Percentiles rank a stretch among this genome's conserved stretches.
Conservation (phyloP, 2,329 filamentous ascomycete genomes). For the Nemania sp. region DNA sequence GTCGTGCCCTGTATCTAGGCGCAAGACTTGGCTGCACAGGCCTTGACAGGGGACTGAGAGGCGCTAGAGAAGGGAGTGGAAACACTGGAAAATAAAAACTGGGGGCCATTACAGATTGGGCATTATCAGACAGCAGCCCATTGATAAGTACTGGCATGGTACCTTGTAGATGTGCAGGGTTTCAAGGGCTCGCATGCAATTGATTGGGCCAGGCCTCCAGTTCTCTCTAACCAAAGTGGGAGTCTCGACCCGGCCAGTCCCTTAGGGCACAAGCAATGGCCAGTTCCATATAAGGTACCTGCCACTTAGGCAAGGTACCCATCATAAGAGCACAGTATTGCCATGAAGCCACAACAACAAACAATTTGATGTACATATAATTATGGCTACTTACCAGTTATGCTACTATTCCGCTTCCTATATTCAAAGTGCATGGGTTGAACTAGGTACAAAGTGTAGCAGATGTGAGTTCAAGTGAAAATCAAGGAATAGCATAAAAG, state of each 20-base stretch:
- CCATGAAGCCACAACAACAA: too few species aligned
- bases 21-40: constrained; percentile 18
- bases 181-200: background rate
- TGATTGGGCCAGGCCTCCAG: background rate
- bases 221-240: background rate
- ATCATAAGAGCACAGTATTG: too few species aligned
- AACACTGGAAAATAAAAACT: constrained; percentile 25
- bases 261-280: too few species aligned
- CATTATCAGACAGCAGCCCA: constrained; percentile 13
- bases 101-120: constrained; percentile 22
- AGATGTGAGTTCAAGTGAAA: background rate
- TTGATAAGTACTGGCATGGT: constrained; percentile 14
- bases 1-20: constrained; percentile 14
- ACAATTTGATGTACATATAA: too few species aligned
- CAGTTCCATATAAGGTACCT: too few species aligned
- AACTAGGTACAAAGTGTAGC: background rate
- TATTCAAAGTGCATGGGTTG: constrained; percentile 2
- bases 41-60: constrained; percentile 15
- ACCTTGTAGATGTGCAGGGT: background rate
- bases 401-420: too few species aligned
- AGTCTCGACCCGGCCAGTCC: too few species aligned
- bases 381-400: background rate
- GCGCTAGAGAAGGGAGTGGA: constrained; percentile 20
- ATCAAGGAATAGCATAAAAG: background rate
- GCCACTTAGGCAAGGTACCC: too few species aligned